phyloP scores from a whole-genome alignment of 2,329 filamentous ascomycete genomes.

The Fusarium burgessii region DNA sequence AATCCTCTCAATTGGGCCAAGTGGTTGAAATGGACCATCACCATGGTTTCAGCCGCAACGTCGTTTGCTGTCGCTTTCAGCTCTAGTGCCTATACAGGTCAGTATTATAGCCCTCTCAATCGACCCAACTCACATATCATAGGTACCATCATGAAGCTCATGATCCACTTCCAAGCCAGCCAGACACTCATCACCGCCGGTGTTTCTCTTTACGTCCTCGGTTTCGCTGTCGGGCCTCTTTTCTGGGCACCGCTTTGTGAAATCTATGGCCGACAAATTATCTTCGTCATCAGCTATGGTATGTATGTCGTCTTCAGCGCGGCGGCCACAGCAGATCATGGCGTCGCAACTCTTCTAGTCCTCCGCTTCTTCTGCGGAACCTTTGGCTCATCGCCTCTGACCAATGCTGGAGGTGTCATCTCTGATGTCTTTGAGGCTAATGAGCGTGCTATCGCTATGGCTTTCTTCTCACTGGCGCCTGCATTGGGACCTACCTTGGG shows the following conservation, averaged over 20 bases:
- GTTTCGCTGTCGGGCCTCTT: conserved; percentile 71
- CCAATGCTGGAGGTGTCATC: conserved; percentile 72
- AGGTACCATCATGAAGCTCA: conserved; percentile 60
- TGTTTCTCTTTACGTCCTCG: conserved; percentile 72
- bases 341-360: conserved; percentile 70
- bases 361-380: conserved; percentile 74
- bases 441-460: conserved; percentile 68
- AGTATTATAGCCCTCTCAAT: conserved; percentile 24
- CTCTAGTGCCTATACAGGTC: conserved; percentile 74
- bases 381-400: conserved; percentile 72
- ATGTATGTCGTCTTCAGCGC: conserved; percentile 71
- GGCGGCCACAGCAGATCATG: conserved; percentile 67
- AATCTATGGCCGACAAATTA: conserved; percentile 69
- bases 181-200: conserved; percentile 69
- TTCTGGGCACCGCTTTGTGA: conserved; percentile 76
- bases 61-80: conserved; percentile 78
- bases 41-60: conserved; percentile 71
- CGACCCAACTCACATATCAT: background rate
- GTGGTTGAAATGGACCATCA: conserved; percentile 73
- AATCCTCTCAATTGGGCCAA: conserved; percentile 72
- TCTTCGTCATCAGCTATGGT: conserved; percentile 70
- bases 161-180: conserved; percentile 64
- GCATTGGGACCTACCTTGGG: conserved; percentile 71
- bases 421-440: conserved; percentile 71
- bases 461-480: conserved; percentile 71